phyloP scores from a whole-genome alignment of 768 basidiomycete genomes.

The Pholiota conissans region DNA sequence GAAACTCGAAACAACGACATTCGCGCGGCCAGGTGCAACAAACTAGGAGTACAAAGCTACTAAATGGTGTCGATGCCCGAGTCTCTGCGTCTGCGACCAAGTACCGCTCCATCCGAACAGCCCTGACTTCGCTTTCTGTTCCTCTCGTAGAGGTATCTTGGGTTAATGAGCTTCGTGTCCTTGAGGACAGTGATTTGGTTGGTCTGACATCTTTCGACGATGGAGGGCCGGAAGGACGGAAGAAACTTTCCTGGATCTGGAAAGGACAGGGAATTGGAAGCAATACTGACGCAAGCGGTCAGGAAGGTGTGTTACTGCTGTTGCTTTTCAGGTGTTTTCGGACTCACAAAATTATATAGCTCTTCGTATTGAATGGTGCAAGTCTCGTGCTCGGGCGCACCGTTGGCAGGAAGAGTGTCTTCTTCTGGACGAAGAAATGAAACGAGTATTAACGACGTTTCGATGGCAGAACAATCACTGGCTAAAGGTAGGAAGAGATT shows the following conservation, averaged over 20 bases:
- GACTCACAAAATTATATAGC: too few relatives aligned
- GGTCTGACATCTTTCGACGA: background rate
- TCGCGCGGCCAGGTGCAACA: constrained; percentile 22
- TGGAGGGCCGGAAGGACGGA: background rate
- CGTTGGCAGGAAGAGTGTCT: background rate
- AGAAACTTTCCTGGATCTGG: background rate
- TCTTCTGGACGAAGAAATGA: background rate
- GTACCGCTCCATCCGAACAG: too few relatives aligned
- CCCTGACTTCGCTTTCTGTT: too few relatives aligned
- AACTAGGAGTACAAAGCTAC: constrained; percentile 3
- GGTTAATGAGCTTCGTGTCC: background rate
- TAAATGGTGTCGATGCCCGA: too few relatives aligned
- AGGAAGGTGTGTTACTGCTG: background rate
- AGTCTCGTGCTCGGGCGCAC: background rate
- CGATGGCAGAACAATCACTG: too few relatives aligned
- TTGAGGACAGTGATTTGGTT: background rate
- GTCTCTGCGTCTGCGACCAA: too few relatives aligned
- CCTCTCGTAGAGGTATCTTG: background rate
- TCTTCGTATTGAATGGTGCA: background rate
- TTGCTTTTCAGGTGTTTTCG: too few relatives aligned
- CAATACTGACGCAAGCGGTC: background rate
- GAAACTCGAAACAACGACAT: constrained; percentile 19
- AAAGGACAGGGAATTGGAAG: background rate
- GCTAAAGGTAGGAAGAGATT: too few relatives aligned
- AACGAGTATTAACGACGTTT: too few relatives aligned